These are phyloP conservation scores for Combretum micranthum DNA, from an alignment of 345 rosid species.

Conservation along the genomic window DNA sequence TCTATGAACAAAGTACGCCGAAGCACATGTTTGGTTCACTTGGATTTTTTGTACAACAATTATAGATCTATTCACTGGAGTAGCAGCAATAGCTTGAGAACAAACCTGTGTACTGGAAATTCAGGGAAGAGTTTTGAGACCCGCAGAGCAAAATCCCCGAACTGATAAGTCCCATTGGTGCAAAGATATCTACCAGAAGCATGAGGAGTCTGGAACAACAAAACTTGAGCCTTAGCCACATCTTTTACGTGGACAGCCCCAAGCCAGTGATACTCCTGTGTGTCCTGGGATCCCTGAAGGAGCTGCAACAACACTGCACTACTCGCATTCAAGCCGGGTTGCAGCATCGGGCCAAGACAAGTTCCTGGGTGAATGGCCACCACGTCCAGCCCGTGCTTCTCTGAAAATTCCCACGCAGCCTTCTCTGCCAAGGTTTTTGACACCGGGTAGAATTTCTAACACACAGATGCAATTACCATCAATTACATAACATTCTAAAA, in stretches of 20 bases:
- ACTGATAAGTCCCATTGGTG: slow-evolving; percentile 72
- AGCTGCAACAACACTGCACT: slow-evolving; percentile 56
- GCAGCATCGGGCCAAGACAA: slow-evolving; percentile 66
- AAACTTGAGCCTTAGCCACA: slow-evolving; percentile 58
- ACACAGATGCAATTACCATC: background rate
- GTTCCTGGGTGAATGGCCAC: slow-evolving; percentile 72
- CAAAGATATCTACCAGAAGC: slow-evolving; percentile 76
- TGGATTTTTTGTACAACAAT: no score
- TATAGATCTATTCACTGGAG: no score
- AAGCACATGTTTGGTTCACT: no score
- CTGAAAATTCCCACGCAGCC: slow-evolving; percentile 66
- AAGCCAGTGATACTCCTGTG: slow-evolving; percentile 73
- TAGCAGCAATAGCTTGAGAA: no score
- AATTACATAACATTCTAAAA: background rate
- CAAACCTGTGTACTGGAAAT: slow-evolving; percentile 55
- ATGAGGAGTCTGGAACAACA: slow-evolving; percentile 47
- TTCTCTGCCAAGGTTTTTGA: slow-evolving; percentile 82
- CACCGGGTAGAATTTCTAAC: slow-evolving; percentile 74
- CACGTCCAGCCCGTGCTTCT: slow-evolving; percentile 51
- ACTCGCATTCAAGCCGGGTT: slow-evolving; percentile 73
- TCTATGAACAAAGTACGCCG: no score
- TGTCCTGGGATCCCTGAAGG: slow-evolving; percentile 52
- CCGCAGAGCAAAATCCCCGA: slow-evolving; percentile 53
- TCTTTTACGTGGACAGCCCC: slow-evolving; percentile 77
- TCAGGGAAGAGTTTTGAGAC: slow-evolving; percentile 63